Conservation (phyloP, 2,329 filamentous ascomycete genomes). For the Rhynchosporium graminicola region DNA sequence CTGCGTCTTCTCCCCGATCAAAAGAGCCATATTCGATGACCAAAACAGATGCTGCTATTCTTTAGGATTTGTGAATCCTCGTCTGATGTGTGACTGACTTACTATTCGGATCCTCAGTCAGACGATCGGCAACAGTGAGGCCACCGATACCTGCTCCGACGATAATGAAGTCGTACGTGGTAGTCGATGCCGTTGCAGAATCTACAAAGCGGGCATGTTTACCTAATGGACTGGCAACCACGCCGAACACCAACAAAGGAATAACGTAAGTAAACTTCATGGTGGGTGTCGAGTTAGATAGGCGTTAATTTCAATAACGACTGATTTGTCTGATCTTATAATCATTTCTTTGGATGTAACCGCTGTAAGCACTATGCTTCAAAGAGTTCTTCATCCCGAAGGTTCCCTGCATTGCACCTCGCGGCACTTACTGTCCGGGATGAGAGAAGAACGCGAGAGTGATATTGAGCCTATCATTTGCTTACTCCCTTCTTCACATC, state of each 20-base stretch:
- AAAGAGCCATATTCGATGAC: constrained; percentile 53
- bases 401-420: neutral
- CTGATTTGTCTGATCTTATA: neutral
- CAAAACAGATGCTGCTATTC: constrained; percentile 39
- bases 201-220: constrained; percentile 21
- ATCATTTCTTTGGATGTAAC: neutral
- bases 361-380: neutral
- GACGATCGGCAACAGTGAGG: constrained; percentile 25
- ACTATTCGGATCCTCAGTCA: constrained; percentile 27
- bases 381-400: neutral
- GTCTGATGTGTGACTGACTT: constrained; percentile 32
- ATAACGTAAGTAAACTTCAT: neutral
- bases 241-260: neutral
- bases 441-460: neutral
- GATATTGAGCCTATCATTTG: neutral
- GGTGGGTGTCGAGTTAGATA: neutral
- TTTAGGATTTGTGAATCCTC: constrained; percentile 23
- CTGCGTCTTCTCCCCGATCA: constrained; percentile 47
- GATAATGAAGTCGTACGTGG: constrained; percentile 37
- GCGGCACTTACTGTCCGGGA: neutral
- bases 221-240: constrained; percentile 30
- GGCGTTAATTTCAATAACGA: neutral
- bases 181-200: constrained; percentile 9
- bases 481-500: neutral
- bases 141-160: constrained; percentile 39